Base-by-base conservation (phyloP, 345 rosid genomes). In the Syzygium aqueum region DNA sequence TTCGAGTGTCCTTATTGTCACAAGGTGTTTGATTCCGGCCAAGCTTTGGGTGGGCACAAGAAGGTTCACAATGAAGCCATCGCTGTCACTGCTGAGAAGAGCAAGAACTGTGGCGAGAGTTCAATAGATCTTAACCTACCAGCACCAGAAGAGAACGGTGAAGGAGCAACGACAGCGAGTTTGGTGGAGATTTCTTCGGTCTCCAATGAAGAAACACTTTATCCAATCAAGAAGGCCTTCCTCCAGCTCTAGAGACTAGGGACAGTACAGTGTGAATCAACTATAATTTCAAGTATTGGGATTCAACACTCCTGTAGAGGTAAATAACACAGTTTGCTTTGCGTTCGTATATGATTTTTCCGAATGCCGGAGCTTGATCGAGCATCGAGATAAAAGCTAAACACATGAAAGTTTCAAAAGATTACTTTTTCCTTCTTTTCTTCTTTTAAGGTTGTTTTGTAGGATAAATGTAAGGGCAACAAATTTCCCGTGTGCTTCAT, bases 11-110 rank as follows among this genome's bases (percentile, higher is more conserved):
- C 93, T 11, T 89, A 89, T 78, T 95, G 96, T 82, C 87, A 85
- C 3, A 90, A 90, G 19, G 92, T 90, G 54, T 94, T 94, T 51
- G 93, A 89, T 23, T 93, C 96, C 6, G 96, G 97, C 9, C 94
- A 95, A 85, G 97, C 94, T 15, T 91, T 93, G 17, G 95, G 94
- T 27, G 96, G 97, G 3, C 95, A 95, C 86, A 95, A 94, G 86
- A 93, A 93, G 87, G 90, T 92, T 56, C 96, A 95, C 83, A 90
- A 88, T 12, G 51, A 52, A 14, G 63, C 52, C 54, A 50, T 30
- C 27, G 1, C 54, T 1, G 46, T 51, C 19, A 49, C 78, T 28
- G 78, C 77, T 23, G 40, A 19, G 40, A 50, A 19, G 40, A 8
- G 51, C 46, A 11, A 51, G 19, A 46, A 85, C 6, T 85, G 61